Evolutionary conservation across 1,139 yeast species (phyloP).

Genomic region (Taiozyma sp.): DNA sequence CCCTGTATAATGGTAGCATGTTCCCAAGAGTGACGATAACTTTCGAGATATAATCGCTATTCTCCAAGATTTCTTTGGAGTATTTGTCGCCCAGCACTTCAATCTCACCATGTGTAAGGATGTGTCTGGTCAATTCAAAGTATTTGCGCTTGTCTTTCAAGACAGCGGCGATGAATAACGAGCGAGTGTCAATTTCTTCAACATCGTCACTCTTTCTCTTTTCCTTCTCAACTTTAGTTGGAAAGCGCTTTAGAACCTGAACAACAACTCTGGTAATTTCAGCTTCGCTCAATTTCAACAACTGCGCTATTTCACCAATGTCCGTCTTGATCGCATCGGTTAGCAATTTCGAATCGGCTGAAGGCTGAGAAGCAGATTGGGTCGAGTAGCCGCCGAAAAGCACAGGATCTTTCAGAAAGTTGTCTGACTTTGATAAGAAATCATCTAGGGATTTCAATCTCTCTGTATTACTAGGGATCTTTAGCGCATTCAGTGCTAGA

Average conservation of each 20-base stretch:
- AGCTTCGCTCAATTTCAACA: slow-evolving; percentile 32
- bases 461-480: slow-evolving; percentile 9
- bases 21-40: slow-evolving; percentile 8
- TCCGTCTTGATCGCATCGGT: slow-evolving; percentile 5
- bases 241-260: slow-evolving; percentile 36
- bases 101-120: slow-evolving; percentile 14
- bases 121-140: slow-evolving; percentile 12
- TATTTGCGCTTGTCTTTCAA: slow-evolving; percentile 41
- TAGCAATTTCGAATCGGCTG: slow-evolving; percentile 1
- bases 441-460: slow-evolving; percentile 39
- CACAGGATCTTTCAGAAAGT: slow-evolving; percentile 30
- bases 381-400: slow-evolving; percentile 30
- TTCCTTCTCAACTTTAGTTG: slow-evolving; percentile 30
- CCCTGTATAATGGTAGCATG: slow-evolving; percentile 23
- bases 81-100: slow-evolving; percentile 16
- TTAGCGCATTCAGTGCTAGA: slow-evolving; percentile 17
- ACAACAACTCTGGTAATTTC: slow-evolving; percentile 45
- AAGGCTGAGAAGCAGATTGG: slow-evolving; percentile 13
- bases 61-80: slow-evolving; percentile 24
- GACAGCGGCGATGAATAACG: slow-evolving; percentile 30
- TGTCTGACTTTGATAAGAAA: slow-evolving; percentile 36
- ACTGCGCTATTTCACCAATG: slow-evolving; percentile 30
- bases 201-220: not conserved
- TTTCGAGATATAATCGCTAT: slow-evolving; percentile 22
- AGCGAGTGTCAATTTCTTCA: slow-evolving; percentile 17